These are phyloP conservation scores for Malassezia equina DNA, from an alignment of 1,284 basidiomycete species.

Conservation along the genomic window DNA sequence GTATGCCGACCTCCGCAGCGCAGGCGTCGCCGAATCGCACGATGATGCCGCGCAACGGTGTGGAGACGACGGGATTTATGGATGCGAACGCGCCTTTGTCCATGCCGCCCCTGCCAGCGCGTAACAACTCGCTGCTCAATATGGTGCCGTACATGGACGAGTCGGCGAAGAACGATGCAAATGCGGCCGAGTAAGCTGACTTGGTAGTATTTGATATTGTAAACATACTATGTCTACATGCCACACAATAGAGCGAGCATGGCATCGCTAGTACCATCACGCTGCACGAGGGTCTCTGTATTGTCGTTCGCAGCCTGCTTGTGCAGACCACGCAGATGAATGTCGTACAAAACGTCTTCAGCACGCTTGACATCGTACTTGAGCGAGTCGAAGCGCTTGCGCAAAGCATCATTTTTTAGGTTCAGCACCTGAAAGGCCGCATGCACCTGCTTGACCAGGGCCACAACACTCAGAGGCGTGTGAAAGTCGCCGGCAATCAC, in stretches of 20 bases:
- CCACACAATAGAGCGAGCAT: neutral
- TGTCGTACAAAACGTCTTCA: slow-evolving; percentile 46
- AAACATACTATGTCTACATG: neutral
- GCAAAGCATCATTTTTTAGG: slow-evolving; percentile 41
- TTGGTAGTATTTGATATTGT: neutral
- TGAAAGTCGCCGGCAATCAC: slow-evolving; percentile 28
- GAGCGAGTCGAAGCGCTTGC: slow-evolving; percentile 43
- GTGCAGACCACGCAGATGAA: slow-evolving; percentile 30
- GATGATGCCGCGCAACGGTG: slow-evolving; percentile 1
- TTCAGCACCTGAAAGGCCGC: slow-evolving; percentile 43
- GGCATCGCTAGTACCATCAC: neutral
- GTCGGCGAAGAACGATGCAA: slow-evolving; percentile 2
- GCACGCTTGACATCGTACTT: slow-evolving; percentile 47
- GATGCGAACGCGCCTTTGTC: slow-evolving; percentile 8
- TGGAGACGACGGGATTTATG: slow-evolving; percentile 13
- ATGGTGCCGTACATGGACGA: slow-evolving; percentile 18
- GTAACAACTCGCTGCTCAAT: slow-evolving; percentile 10
- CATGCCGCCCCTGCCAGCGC: slow-evolving; percentile 3
- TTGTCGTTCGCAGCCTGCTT: neutral
- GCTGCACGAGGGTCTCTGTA: neutral
- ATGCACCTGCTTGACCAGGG: slow-evolving; percentile 41
- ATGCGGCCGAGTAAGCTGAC: slow-evolving; percentile 4
- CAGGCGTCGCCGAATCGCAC: slow-evolving; percentile 1
- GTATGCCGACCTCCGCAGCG: slow-evolving; percentile 1
- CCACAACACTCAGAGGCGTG: slow-evolving; percentile 30